These are phyloP conservation scores for Murraya koenigii DNA, from an alignment of 345 rosid genomes.

Conservation along the genomic window DNA sequence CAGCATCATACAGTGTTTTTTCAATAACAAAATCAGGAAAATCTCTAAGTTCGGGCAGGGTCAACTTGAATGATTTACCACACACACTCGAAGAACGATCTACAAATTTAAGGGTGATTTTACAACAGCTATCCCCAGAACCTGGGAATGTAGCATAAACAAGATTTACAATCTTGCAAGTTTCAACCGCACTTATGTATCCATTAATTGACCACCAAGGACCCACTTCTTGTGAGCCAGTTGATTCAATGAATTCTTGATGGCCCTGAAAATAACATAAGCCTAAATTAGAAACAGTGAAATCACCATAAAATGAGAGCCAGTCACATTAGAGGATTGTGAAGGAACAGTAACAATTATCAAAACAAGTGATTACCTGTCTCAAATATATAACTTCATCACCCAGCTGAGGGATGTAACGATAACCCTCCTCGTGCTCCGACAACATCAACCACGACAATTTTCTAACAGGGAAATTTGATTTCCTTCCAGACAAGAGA, in stretches of 20 bases:
- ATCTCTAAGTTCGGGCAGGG: constrained; percentile 72
- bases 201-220: constrained; percentile 64
- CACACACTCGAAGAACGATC: constrained; percentile 57
- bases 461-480: constrained; percentile 42
- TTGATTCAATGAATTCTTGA: constrained; percentile 51
- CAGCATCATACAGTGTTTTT: constrained; percentile 78
- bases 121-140: constrained; percentile 97
- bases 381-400: constrained; percentile 86
- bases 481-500: constrained; percentile 31
- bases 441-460: constrained; percentile 85
- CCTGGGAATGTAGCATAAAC: constrained; percentile 75
- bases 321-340: not conserved
- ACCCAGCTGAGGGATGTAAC: constrained; percentile 87
- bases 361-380: constrained; percentile 50
- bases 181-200: constrained; percentile 64
- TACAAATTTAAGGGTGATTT: constrained; percentile 73
- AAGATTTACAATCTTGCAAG: constrained; percentile 72
- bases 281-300: constrained; percentile 6
- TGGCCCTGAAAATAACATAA: constrained; percentile 73
- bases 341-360: constrained; percentile 4
- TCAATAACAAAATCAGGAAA: constrained; percentile 92
- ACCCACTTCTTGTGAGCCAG: constrained; percentile 42
- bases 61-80: constrained; percentile 58
- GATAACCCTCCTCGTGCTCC: constrained; percentile 83
- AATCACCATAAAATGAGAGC: not conserved